Evolutionary conservation across 2,329 filamentous ascomycete genomes (phyloP).

Genomic region (Epichloe elymi): DNA sequence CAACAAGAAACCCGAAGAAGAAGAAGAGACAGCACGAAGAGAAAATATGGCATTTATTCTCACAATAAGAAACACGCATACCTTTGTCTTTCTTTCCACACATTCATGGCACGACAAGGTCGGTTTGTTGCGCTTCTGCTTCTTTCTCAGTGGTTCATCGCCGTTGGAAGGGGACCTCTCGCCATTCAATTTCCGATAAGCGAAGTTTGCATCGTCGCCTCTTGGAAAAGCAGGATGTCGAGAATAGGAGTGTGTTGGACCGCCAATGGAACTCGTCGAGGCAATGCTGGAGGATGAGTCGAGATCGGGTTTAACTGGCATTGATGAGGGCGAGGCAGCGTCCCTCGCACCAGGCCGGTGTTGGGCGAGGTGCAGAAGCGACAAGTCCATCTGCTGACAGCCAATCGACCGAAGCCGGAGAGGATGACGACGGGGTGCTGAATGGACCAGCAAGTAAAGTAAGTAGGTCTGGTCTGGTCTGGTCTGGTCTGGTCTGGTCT

Average conservation of each 20-base stretch:
- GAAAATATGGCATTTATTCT: not conserved
- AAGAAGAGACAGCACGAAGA: not conserved
- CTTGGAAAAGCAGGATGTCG: constrained; percentile 3
- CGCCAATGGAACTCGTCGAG: constrained; percentile 1
- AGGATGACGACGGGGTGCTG: not conserved
- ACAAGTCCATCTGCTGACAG: constrained; percentile 5
- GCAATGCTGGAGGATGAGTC: constrained; percentile 4
- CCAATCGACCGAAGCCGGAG: not conserved
- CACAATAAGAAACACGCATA: constrained; percentile 21
- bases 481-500: not conserved
- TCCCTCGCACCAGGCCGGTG: constrained; percentile 4
- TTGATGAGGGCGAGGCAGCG: not conserved
- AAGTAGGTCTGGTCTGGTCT: not conserved
- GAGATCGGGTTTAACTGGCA: constrained; percentile 4
- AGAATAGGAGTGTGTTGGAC: constrained; percentile 2
- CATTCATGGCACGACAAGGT: constrained; percentile 69
- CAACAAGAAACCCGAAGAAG: not conserved
- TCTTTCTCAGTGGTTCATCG: constrained; percentile 44
- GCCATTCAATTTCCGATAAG: constrained; percentile 6
- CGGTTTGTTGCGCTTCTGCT: constrained; percentile 75
- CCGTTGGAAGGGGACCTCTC: constrained; percentile 9
- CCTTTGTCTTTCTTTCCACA: constrained; percentile 73
- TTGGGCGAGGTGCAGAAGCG: constrained; percentile 5
- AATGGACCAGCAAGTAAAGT: not conserved
- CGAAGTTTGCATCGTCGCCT: constrained; percentile 6